These are phyloP conservation scores for Fennellomyces sp. DNA, from an alignment of 371 early-diverging fungal species.

Conservation along the genomic window DNA sequence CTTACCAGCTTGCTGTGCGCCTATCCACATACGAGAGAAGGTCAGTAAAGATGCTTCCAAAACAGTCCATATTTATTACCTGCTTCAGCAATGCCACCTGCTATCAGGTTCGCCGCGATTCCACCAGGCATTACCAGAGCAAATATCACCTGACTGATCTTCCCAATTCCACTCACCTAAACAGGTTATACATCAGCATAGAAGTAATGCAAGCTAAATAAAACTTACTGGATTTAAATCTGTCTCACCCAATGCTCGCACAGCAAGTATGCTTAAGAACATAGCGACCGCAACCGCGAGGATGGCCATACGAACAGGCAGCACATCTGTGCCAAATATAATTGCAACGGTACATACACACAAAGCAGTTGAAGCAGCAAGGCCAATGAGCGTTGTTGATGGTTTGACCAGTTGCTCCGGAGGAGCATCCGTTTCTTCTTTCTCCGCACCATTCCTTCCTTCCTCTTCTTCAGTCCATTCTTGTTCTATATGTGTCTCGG, in stretches of 20 bases:
- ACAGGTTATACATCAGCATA: not conserved
- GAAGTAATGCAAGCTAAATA: not conserved
- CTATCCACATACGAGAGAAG: slow-evolving; percentile 8
- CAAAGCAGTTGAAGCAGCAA: slow-evolving; percentile 55
- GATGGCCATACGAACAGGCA: slow-evolving; percentile 58
- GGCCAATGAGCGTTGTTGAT: slow-evolving; percentile 61
- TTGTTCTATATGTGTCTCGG: slow-evolving; percentile 25
- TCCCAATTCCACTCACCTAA: slow-evolving; percentile 76
- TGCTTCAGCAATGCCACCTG: slow-evolving; percentile 87
- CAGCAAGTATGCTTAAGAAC: slow-evolving; percentile 66
- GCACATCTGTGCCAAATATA: slow-evolving; percentile 53
- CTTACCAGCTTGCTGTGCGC: slow-evolving; percentile 62
- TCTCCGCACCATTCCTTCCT: slow-evolving; percentile 11
- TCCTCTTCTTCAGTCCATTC: slow-evolving; percentile 17
- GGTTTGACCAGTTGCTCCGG: slow-evolving; percentile 54
- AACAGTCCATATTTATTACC: slow-evolving; percentile 31
- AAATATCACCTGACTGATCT: slow-evolving; percentile 84
- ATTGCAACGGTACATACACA: slow-evolving; percentile 65
- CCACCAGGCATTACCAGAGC: slow-evolving; percentile 74
- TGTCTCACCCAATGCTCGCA: slow-evolving; percentile 80
- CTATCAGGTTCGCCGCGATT: slow-evolving; percentile 80
- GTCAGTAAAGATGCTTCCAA: not conserved
- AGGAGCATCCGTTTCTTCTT: slow-evolving; percentile 50
- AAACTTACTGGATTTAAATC: slow-evolving; percentile 74
- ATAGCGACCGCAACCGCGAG: slow-evolving; percentile 62